Percentiles rank a stretch among this genome's conserved stretches.
These are phyloP conservation scores for Teunomyces cretensis DNA, from an alignment of 805 yeast species.

Conservation along the genomic window DNA sequence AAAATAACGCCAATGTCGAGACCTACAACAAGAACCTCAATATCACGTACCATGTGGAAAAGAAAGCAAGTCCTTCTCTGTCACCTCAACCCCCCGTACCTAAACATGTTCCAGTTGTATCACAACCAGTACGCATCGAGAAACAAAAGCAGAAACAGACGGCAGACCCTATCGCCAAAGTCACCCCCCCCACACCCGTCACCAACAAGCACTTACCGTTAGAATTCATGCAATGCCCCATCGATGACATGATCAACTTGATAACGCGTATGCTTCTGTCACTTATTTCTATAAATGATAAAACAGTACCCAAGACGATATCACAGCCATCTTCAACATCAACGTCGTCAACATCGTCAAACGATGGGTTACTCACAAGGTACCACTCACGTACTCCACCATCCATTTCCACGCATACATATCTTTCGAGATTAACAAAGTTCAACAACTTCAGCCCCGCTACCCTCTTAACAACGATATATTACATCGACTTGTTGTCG, in stretches of 20 bases:
- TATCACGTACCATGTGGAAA: not conserved
- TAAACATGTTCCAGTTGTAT: not conserved
- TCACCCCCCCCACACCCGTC: not conserved
- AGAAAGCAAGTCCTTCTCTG: not conserved
- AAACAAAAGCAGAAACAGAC: not conserved
- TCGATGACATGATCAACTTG: conserved; percentile 66
- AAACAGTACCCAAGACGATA: conserved; percentile 34
- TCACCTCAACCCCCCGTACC: not conserved
- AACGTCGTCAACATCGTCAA: conserved; percentile 18
- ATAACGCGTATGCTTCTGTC: conserved; percentile 80
- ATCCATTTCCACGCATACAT: conserved; percentile 74
- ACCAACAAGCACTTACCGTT: conserved; percentile 36
- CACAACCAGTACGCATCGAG: conserved; percentile 1
- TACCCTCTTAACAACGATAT: conserved; percentile 77
- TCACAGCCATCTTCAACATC: conserved; percentile 23
- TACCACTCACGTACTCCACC: conserved; percentile 96
- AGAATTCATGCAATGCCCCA: conserved; percentile 63
- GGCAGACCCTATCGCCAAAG: not conserved
- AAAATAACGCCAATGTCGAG: not conserved
- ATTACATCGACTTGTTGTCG: conserved; percentile 83
- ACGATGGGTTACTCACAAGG: conserved; percentile 57
- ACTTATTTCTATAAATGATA: conserved; percentile 74
- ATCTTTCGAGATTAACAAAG: conserved; percentile 71
- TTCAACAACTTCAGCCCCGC: conserved; percentile 86
- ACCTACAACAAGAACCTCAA: not conserved